Percentiles rank a stretch among this genome's conserved stretches.
phyloP scores from a whole-genome alignment of 345 rosid genomes.

The Noccaea bulbosa region DNA sequence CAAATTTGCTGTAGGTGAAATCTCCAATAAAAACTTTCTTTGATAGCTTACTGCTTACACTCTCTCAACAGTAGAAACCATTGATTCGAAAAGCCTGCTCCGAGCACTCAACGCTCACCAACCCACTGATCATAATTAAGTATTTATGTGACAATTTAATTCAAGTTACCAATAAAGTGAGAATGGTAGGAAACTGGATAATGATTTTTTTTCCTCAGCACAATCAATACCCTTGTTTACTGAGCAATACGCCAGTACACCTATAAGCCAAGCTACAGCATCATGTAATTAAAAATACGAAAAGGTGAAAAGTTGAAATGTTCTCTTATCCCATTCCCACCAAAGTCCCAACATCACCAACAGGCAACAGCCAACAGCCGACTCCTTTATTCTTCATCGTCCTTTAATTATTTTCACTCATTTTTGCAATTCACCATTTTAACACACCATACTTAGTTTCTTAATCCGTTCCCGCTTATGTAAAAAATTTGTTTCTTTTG shows the following conservation, averaged over 20 bases:
- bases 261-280: not conserved
- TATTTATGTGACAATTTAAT: slow-evolving; percentile 12
- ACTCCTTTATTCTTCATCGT: slow-evolving; percentile 10
- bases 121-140: slow-evolving; percentile 33
- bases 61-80: not conserved
- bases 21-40: not conserved
- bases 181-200: slow-evolving; percentile 21
- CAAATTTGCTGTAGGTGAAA: not conserved
- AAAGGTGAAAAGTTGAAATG: slow-evolving; percentile 22
- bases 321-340: slow-evolving; percentile 13
- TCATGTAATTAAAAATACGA: too few relatives aligned
- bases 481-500: slow-evolving; percentile 5
- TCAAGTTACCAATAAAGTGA: not conserved
- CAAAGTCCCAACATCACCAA: slow-evolving; percentile 12
- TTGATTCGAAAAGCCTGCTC: slow-evolving; percentile 14
- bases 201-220: not conserved
- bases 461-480: slow-evolving; percentile 4
- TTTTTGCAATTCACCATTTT: not conserved
- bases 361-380: too few relatives aligned
- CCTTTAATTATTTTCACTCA: not conserved
- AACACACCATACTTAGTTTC: not conserved
- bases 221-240: slow-evolving; percentile 1
- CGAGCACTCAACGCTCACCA: slow-evolving; percentile 24
- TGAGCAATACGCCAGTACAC: slow-evolving; percentile 14
- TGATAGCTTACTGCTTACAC: not conserved